Evolutionary conservation across 1,284 basidiomycete genomes (phyloP), one percentile per base, ranked within the genome.

Genomic region (Tilletia indica): DNA sequence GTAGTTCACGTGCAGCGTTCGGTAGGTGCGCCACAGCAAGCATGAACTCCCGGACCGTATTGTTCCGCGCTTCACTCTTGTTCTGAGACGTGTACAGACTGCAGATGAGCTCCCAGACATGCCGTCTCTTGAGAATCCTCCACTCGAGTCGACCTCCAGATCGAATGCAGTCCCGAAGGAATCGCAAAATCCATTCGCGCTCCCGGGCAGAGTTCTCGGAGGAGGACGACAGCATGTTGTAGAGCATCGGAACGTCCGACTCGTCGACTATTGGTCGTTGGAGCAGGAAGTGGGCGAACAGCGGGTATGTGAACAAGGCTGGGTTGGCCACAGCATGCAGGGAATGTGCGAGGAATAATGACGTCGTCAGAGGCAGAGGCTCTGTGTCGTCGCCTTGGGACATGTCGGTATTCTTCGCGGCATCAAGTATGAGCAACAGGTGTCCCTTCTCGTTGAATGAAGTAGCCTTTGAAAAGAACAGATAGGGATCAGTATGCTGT

Each of bases 71-170:
- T 6, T 38, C 61, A 16, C 34, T 16, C 61, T 34, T 19, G 61
- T 34, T 64, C 61, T 42, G 66, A 11, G 66, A 31, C 25, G 87
- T 78, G 91, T 84, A 94, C 68, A 95, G 82, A 76, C 91, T 93
- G 0, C 92, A 90, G 2, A 97, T 85, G 39, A 96, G 86, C 73
- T 93, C 92, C 91, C 93, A 94, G 0, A 92, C 93, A 82, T 94
- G 92, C 39, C 94, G 86, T 61, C 93, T 87, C 78, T 90, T 90
- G 72, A 95, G 86, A 0, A 94, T 88, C 47, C 87, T 87, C 93
- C 94, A 96, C 78, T 97, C 94, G 70, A 89, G 87, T 0, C 86
- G 86, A 38, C 85, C 83, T 36, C 86, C 83, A 36, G 89, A 88
- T 71, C 87, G 87, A 87, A 93, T 90, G 0, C 92, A 92, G 77